These are phyloP conservation scores for Russula ochroleuca DNA, from an alignment of 768 basidiomycete species.

Conservation along the genomic window DNA sequence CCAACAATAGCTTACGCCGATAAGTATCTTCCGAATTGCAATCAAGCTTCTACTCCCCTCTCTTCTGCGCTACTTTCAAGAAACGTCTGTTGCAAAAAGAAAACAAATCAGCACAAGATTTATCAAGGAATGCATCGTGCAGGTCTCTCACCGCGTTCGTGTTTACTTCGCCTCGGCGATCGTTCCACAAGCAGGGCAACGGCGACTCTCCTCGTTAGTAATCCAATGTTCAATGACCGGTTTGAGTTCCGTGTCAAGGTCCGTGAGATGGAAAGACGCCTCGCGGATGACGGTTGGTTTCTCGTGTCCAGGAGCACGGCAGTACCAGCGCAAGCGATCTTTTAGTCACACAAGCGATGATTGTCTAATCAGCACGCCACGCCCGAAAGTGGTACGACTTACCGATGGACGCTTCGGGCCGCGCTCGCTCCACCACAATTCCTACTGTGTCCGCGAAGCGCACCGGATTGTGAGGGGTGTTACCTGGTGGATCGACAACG, in stretches of 20 bases:
- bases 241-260: slow-evolving; percentile 91
- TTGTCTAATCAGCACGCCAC: neutral
- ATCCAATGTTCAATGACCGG: slow-evolving; percentile 88
- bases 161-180: slow-evolving; percentile 53
- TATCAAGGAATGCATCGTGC: too few species aligned
- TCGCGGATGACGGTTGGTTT: slow-evolving; percentile 75
- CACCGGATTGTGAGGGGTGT: slow-evolving; percentile 95
- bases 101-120: neutral
- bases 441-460: slow-evolving; percentile 89
- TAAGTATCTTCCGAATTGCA: neutral
- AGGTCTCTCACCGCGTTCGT: too few species aligned
- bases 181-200: slow-evolving; percentile 65
- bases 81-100: neutral
- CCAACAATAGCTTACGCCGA: neutral
- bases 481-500: slow-evolving; percentile 46
- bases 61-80: neutral
- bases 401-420: slow-evolving; percentile 77
- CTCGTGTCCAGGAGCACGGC: slow-evolving; percentile 55
- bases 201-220: slow-evolving; percentile 55
- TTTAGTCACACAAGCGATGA: neutral
- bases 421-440: slow-evolving; percentile 81
- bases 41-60: neutral
- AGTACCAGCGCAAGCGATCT: slow-evolving; percentile 96
- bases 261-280: slow-evolving; percentile 81
- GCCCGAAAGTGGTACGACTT: too few species aligned